These are phyloP conservation scores for Laburnicola sp. DNA, from an alignment of 2,329 filamentous ascomycete genomes.

Conservation along the genomic window DNA sequence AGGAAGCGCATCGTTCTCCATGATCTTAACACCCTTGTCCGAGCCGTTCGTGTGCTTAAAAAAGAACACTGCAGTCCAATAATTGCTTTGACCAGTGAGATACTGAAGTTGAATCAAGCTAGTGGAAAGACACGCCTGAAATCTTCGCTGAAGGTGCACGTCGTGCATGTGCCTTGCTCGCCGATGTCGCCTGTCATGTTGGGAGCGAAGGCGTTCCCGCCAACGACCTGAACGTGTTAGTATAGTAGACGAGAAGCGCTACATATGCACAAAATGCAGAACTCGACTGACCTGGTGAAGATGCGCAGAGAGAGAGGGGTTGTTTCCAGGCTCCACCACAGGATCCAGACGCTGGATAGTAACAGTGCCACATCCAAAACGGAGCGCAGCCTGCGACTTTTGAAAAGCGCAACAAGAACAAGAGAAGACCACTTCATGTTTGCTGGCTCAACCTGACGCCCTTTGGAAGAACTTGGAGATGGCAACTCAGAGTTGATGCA, in stretches of 20 bases:
- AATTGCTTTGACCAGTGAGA: conserved; percentile 11
- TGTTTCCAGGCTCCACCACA: conserved; percentile 20
- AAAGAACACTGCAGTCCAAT: conserved; percentile 27
- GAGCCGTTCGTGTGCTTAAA: conserved; percentile 17
- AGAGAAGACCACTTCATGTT: conserved; percentile 17
- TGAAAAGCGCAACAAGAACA: conserved; percentile 10
- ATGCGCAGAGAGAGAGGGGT: conserved; percentile 17
- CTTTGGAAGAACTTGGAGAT: neutral
- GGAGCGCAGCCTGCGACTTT: conserved; percentile 17
- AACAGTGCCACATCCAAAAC: conserved; percentile 23
- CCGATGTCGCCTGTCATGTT: conserved; percentile 27
- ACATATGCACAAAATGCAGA: neutral
- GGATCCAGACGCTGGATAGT: conserved; percentile 22
- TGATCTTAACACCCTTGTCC: conserved; percentile 18
- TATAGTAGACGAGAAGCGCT: neutral
- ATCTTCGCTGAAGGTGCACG: conserved; percentile 31
- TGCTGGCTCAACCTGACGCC: neutral
- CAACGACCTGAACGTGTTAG: conserved; percentile 15
- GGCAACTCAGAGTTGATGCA: neutral
- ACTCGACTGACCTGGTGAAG: conserved; percentile 17
- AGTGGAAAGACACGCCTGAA: conserved; percentile 3
- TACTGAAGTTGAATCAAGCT: no score
- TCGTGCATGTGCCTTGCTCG: conserved; percentile 21
- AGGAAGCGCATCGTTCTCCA: conserved; percentile 14
- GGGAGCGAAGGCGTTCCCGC: conserved; percentile 27